Evolutionary conservation across 116 monocot genomes (phyloP).

Genomic region (Posidonia oceanica): DNA sequence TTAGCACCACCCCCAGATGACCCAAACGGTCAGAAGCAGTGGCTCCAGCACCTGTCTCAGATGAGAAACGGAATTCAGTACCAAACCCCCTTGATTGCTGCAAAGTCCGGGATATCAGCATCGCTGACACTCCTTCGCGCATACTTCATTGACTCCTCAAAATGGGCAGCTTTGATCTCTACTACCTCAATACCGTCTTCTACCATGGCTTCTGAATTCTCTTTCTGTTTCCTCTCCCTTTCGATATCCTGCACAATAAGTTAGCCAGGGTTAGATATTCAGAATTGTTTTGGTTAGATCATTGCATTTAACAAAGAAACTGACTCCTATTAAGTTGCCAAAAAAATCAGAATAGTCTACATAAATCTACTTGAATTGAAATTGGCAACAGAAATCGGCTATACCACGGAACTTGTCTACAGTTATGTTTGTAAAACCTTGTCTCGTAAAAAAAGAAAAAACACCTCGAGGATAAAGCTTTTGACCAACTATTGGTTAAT

Average conservation of each 20-base stretch:
- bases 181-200: slow-evolving; percentile 57
- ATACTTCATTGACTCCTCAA: slow-evolving; percentile 84
- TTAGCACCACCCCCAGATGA: slow-evolving; percentile 19
- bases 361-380: no score
- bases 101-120: slow-evolving; percentile 56
- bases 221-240: slow-evolving; percentile 46
- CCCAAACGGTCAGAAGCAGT: slow-evolving; percentile 32
- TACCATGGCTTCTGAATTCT: slow-evolving; percentile 77
- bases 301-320: not conserved
- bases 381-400: no score
- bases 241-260: slow-evolving; percentile 81
- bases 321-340: no score
- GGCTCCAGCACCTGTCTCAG: slow-evolving; percentile 19
- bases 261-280: no score
- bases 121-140: slow-evolving; percentile 82
- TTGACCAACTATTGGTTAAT: no score
- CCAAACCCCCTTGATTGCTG: slow-evolving; percentile 72
- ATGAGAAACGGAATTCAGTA: slow-evolving; percentile 49
- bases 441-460: no score
- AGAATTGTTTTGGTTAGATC: no score
- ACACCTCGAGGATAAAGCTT: no score
- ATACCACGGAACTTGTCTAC: no score
- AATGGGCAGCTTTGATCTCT: slow-evolving; percentile 68
- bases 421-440: no score
- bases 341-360: no score